Evolutionary conservation across 2,329 filamentous ascomycete genomes (phyloP).

Genomic region (Parastagonospora nodorum): DNA sequence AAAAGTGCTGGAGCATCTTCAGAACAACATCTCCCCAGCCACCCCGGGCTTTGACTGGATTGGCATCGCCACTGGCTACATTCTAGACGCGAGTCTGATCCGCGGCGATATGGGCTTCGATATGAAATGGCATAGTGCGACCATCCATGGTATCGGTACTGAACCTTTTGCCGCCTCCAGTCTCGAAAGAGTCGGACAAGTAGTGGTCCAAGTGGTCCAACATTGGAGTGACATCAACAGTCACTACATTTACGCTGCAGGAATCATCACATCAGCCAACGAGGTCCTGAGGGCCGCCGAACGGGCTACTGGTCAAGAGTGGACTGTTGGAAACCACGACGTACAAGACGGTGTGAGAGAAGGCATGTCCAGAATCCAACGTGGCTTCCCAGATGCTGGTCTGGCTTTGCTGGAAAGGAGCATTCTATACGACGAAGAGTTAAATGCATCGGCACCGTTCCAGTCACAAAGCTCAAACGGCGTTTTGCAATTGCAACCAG

Average conservation of each 20-base stretch:
- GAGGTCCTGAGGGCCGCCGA: slow-evolving; percentile 39
- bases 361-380: slow-evolving; percentile 40
- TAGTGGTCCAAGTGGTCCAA: slow-evolving; percentile 29
- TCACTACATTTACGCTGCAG: slow-evolving; percentile 43
- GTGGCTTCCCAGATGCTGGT: slow-evolving; percentile 45
- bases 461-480: slow-evolving; percentile 26
- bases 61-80: slow-evolving; percentile 41
- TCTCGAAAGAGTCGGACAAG: slow-evolving; percentile 35
- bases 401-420: slow-evolving; percentile 48
- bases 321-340: slow-evolving; percentile 38
- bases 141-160: slow-evolving; percentile 42
- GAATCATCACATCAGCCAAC: slow-evolving; percentile 38
- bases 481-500: slow-evolving; percentile 18
- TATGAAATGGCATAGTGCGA: slow-evolving; percentile 47
- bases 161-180: slow-evolving; percentile 46
- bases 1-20: slow-evolving; percentile 38
- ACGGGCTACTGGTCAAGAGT: slow-evolving; percentile 30
- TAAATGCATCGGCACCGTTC: slow-evolving; percentile 33
- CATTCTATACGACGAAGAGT: slow-evolving; percentile 42
- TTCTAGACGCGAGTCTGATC: slow-evolving; percentile 38
- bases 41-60: slow-evolving; percentile 37
- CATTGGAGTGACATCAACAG: slow-evolving; percentile 44
- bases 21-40: slow-evolving; percentile 8
- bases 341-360: slow-evolving; percentile 44
- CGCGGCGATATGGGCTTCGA: slow-evolving; percentile 46